Evolutionary conservation across 495 filamentous ascomycete species (phyloP).

Genomic region (Aspergillus bridgeri): DNA sequence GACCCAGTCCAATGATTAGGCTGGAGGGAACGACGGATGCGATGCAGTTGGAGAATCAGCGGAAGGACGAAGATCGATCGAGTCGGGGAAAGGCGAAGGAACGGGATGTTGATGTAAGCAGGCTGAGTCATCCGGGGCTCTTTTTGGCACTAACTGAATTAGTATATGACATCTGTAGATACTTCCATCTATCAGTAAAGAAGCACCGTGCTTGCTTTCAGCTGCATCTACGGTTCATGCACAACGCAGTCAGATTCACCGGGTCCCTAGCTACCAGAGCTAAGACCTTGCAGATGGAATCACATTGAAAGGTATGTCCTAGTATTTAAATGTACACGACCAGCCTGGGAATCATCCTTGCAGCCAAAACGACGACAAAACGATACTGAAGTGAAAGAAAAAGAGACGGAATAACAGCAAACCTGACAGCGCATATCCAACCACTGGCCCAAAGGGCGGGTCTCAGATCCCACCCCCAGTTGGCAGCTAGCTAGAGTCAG

Average conservation of each 20-base stretch:
- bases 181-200: no score
- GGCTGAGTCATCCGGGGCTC: conserved; percentile 3
- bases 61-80: conserved; percentile 13
- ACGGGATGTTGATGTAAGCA: not conserved
- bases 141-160: not conserved
- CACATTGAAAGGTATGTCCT: conserved; percentile 9
- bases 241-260: not conserved
- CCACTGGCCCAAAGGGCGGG: not conserved
- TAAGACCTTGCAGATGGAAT: not conserved
- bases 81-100: conserved; percentile 10
- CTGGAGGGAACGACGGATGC: conserved; percentile 10
- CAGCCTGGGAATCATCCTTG: conserved; percentile 23
- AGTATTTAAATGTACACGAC: conserved; percentile 24
- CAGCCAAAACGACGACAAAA: conserved; percentile 8
- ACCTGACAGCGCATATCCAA: not conserved
- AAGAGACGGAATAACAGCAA: not conserved
- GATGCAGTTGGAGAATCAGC: conserved; percentile 8
- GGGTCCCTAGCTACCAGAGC: not conserved
- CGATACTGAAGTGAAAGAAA: conserved; percentile 4
- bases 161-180: no score
- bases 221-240: no score
- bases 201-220: no score
- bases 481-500: not conserved
- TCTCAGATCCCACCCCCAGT: not conserved
- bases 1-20: conserved; percentile 12